A percentile compares a stretch with the other conserved stretches of the same genome.
Evolutionary conservation across 768 basidiomycete species (phyloP).

Genomic region (Mycena metata): DNA sequence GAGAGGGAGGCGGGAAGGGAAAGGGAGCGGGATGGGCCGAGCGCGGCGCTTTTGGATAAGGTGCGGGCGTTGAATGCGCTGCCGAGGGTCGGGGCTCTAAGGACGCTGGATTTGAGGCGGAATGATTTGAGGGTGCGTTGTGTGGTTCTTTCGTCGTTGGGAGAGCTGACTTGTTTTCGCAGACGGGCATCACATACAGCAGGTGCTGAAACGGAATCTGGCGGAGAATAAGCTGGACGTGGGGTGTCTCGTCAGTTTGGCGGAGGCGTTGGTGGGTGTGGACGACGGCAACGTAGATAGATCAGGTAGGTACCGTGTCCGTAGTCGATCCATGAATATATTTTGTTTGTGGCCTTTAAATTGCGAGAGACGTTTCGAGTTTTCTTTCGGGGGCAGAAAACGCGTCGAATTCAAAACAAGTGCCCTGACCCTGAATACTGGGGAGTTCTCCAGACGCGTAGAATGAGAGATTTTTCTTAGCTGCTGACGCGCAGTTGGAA

Average conservation of each 20-base stretch:
- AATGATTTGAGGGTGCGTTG: constrained; percentile 86
- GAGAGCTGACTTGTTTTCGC: constrained; percentile 12
- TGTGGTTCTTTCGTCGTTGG: constrained; percentile 44
- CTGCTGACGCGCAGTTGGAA: too few species aligned
- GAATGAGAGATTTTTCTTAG: too few species aligned
- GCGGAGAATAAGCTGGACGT: constrained; percentile 96
- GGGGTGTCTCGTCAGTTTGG: constrained; percentile 80
- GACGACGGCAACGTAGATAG: too few species aligned
- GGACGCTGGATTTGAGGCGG: constrained; percentile 91
- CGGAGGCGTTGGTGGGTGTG: constrained; percentile 90
- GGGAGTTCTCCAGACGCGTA: too few species aligned
- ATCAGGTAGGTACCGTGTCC: too few species aligned
- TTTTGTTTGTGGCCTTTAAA: too few species aligned
- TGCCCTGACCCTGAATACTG: too few species aligned
- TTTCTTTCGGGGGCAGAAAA: too few species aligned
- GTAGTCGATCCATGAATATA: too few species aligned
- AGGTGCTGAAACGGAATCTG: constrained; percentile 95
- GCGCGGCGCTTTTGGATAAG: constrained; percentile 86
- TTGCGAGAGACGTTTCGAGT: too few species aligned
- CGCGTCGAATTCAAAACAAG: too few species aligned
- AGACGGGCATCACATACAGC: constrained; percentile 87
- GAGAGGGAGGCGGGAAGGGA: constrained; percentile 11
- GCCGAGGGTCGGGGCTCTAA: constrained; percentile 85
- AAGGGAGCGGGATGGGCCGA: constrained; percentile 64
- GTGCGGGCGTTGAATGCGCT: constrained; percentile 91